A percentile compares a stretch with the other conserved stretches of the same genome.
Evolutionary conservation across 306 rosid species (phyloP).

Genomic region (Rosa rugosa): DNA sequence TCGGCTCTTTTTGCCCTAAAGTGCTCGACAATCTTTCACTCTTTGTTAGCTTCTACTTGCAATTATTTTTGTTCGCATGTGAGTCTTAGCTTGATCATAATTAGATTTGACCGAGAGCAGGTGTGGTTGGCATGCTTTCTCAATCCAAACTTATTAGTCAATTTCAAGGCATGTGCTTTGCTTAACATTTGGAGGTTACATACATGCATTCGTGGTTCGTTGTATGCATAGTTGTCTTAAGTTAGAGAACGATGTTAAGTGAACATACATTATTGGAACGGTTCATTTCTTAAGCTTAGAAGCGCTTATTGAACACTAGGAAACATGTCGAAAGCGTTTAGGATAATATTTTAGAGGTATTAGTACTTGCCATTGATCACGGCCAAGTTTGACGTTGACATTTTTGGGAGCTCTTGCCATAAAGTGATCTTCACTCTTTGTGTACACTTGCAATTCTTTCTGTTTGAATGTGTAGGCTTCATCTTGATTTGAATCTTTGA

Average conservation of each 20-base stretch:
- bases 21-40: background rate
- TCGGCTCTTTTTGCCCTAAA: background rate
- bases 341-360: background rate
- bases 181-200: background rate
- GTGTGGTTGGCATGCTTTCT: background rate
- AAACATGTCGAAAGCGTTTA: background rate
- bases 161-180: slow-evolving; percentile 16
- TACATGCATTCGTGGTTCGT: background rate
- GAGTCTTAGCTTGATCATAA: background rate
- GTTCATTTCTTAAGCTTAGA: background rate
- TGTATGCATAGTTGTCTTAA: background rate
- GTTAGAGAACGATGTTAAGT: background rate
- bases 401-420: background rate
- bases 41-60: background rate
- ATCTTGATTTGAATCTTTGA: background rate
- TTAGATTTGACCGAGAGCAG: background rate
- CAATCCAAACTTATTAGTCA: background rate
- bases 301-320: background rate
- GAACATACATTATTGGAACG: background rate
- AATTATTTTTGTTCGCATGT: background rate
- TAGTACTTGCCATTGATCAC: background rate
- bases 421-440: background rate
- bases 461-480: background rate
- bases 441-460: background rate
- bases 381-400: background rate